Percentiles rank a stretch among this genome's conserved stretches.
Conservation (phyloP, 1,284 basidiomycete genomes). For the Ganoderma boninense region DNA sequence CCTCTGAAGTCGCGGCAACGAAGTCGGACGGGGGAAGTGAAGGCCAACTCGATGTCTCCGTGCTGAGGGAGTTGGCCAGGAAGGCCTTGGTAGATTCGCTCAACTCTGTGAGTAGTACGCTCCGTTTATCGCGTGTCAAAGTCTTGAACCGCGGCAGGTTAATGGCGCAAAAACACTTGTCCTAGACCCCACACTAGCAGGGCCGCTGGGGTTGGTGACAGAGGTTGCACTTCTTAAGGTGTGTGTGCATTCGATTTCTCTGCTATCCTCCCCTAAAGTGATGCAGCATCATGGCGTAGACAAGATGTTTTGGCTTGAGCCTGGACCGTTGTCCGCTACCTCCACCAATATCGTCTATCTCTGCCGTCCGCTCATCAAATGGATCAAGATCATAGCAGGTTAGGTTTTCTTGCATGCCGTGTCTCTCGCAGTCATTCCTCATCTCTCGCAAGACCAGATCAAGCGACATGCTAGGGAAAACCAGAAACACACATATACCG, state of each 20-base stretch:
- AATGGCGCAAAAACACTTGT: constrained; percentile 97
- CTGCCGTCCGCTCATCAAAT: constrained; percentile 87
- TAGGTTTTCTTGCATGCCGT: constrained; percentile 36
- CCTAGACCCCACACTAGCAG: constrained; percentile 87
- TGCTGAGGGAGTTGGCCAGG: constrained; percentile 80
- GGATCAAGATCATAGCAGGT: constrained; percentile 94
- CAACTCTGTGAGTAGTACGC: constrained; percentile 66
- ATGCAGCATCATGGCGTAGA: constrained; percentile 95
- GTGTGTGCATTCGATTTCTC: constrained; percentile 20
- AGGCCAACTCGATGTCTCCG: constrained; percentile 66
- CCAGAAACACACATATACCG: constrained; percentile 85
- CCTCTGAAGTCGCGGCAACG: constrained; percentile 36
- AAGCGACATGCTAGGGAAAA: constrained; percentile 75
- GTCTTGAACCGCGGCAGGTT: constrained; percentile 58
- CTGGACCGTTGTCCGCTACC: constrained; percentile 82
- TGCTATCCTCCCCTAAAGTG: not conserved
- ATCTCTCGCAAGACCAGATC: constrained; percentile 79
- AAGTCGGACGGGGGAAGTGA: constrained; percentile 43
- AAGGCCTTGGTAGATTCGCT: constrained; percentile 82
- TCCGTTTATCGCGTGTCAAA: constrained; percentile 36
- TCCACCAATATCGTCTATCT: constrained; percentile 95
- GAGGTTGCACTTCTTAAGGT: constrained; percentile 95
- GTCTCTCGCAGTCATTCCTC: constrained; percentile 26
- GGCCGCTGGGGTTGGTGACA: constrained; percentile 92
- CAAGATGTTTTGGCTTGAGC: constrained; percentile 99